Base-by-base conservation (phyloP, 345 rosid species). In the Microcos paniculata region DNA sequence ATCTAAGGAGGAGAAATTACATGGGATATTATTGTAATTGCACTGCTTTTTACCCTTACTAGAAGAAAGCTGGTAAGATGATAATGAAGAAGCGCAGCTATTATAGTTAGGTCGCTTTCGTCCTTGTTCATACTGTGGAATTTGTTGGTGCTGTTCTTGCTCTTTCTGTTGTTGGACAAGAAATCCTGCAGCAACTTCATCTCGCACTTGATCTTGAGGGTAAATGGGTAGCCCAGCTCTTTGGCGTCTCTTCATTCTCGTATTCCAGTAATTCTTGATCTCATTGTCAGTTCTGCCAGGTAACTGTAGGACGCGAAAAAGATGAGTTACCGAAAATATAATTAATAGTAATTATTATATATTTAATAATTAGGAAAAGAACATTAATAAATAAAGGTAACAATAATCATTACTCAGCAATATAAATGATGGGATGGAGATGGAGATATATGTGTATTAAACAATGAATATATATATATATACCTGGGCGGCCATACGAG, bases 401-500 rank as follows among this genome's bases (percentile, higher is more conserved):
- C 6, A 35, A 3, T 35, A 35, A 35, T 35, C 6, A 35, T 35
- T 13, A 49, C 0, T 1, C 24, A 52, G 10, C 11, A 42, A 6
- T 51, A 4, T 51, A 52, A 11, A 1, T 21, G 21, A 7, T 6
- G 13, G 11, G 30, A 28, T 14, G 7, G 18, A 55, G 49, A 42
- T 6, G 30, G 4, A 24, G 8, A n/a, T 58, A 19, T 31, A 53
- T 67, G 45, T 14, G 38, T 15, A 30, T 10, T 19, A 8, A 35
- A 1, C 3, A 45, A 1, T 35, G 55, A 15, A 38, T 12, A 45
- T 28, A 43, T n/a, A 62, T 21, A n/a, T 21, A 59, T 66, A 72
- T 77, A 94, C 98, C 96, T 89, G 97, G 64, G 97, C 78, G 64
- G 98, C 97, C 96, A 94, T 92, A 72, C 93, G 94, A 85, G 98